Conservation (phyloP, 164 flowering plant genomes). For the Liquidambar formosana region DNA sequence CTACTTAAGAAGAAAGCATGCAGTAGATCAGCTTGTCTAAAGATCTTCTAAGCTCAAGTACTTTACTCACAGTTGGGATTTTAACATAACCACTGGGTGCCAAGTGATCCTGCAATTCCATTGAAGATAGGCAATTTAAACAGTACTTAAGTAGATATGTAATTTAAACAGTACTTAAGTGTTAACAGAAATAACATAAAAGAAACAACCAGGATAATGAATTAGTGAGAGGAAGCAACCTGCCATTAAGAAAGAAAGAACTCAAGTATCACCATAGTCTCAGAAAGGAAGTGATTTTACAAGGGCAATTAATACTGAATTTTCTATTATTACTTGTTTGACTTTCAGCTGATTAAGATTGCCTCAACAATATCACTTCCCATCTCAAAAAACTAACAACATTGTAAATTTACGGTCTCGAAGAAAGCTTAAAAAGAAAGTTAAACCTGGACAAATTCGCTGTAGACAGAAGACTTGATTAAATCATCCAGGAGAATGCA, state of each 20-base stretch:
- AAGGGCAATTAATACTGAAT: background rate
- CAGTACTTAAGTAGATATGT: background rate
- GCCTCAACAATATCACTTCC: background rate
- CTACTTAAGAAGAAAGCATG: background rate
- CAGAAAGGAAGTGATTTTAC: background rate
- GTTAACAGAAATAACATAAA: background rate
- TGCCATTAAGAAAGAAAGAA: background rate
- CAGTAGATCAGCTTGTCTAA: background rate
- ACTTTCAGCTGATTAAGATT: background rate
- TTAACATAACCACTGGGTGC: slow-evolving; percentile 95
- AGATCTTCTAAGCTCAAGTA: background rate
- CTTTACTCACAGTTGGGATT: slow-evolving; percentile 75
- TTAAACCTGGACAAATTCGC: slow-evolving; percentile 69
- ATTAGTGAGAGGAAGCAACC: background rate
- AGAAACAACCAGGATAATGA: background rate
- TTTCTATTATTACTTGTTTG: background rate
- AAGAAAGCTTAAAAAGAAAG: background rate
- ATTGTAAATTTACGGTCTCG: background rate
- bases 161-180: slow-evolving; percentile 4
- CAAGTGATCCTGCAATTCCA: slow-evolving; percentile 71
- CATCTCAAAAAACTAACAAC: background rate
- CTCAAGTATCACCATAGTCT: background rate
- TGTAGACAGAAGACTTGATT: slow-evolving; percentile 67
- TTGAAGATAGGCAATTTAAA: background rate
- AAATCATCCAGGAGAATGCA: slow-evolving; percentile 67